A percentile compares a stretch with the other conserved stretches of the same genome.
These are phyloP conservation scores for Hyaloscypha finlandica DNA, from an alignment of 495 filamentous ascomycete species.

Conservation along the genomic window DNA sequence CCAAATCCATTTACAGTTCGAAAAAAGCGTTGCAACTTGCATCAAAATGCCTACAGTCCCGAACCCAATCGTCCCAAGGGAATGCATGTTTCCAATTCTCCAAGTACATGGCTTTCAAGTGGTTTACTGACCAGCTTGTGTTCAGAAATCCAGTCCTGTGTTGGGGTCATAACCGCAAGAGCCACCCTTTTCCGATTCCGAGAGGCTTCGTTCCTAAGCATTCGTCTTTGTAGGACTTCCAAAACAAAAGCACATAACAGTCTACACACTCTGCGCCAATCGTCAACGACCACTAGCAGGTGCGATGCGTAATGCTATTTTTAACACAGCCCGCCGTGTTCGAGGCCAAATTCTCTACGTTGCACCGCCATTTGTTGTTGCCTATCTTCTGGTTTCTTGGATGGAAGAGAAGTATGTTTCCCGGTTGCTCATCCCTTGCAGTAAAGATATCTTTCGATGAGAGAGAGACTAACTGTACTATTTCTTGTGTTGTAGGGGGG, in stretches of 20 bases:
- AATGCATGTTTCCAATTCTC: background rate
- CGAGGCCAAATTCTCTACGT: slow-evolving; percentile 63
- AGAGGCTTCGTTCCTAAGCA: background rate
- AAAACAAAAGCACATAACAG: slow-evolving; percentile 57
- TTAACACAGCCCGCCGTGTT: slow-evolving; percentile 58
- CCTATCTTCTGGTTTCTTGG: slow-evolving; percentile 69
- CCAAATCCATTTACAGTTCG: background rate
- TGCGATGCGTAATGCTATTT: slow-evolving; percentile 58
- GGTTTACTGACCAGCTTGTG: background rate
- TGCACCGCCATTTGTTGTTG: slow-evolving; percentile 63
- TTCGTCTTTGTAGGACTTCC: slow-evolving; percentile 2
- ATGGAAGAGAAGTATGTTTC: slow-evolving; percentile 4
- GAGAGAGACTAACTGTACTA: too few species aligned
- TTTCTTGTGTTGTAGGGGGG: slow-evolving; percentile 42
- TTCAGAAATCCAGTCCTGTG: slow-evolving; percentile 10
- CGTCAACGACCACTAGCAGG: slow-evolving; percentile 64
- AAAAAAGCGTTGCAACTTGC: background rate
- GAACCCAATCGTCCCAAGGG: background rate
- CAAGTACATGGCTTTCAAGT: background rate
- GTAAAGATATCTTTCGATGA: too few species aligned
- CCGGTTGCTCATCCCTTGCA: too few species aligned
- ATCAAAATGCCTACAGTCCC: background rate
- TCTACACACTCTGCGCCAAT: slow-evolving; percentile 63
- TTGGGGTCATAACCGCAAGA: slow-evolving; percentile 14
- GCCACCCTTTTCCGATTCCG: background rate